Percentiles rank a stretch among this genome's conserved stretches.
These are phyloP conservation scores for Radiomyces spectabilis DNA, from an alignment of 192 early-diverging fungal species.

Conservation along the genomic window DNA sequence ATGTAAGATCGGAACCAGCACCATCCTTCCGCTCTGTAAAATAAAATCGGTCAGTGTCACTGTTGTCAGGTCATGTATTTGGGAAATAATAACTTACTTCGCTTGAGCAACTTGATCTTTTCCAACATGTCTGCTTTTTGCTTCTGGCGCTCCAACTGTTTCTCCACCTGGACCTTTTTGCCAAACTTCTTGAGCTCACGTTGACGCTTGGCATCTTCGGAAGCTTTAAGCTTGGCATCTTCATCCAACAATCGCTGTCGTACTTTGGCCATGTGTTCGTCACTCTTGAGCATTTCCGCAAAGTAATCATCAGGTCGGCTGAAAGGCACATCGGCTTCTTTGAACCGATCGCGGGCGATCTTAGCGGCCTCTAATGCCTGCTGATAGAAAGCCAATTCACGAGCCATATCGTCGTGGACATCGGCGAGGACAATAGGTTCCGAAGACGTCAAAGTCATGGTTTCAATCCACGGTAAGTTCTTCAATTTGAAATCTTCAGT, in stretches of 20 bases:
- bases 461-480: conserved; percentile 64
- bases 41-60: not conserved
- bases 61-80: not conserved
- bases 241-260: conserved; percentile 84
- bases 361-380: conserved; percentile 80
- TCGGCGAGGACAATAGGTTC: conserved; percentile 47
- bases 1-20: conserved; percentile 28
- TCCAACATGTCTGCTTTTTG: conserved; percentile 84
- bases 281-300: conserved; percentile 98
- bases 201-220: conserved; percentile 80
- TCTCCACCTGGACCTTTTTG: conserved; percentile 93
- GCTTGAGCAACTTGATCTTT: conserved; percentile 85
- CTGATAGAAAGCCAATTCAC: conserved; percentile 90
- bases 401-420: conserved; percentile 81
- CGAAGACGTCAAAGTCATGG: conserved; percentile 52
- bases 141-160: conserved; percentile 80
- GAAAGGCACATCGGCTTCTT: conserved; percentile 64
- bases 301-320: conserved; percentile 90
- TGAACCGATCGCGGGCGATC: conserved; percentile 53
- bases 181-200: conserved; percentile 95
- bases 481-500: conserved; percentile 53
- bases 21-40: conserved; percentile 46
- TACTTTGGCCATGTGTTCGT: conserved; percentile 83
- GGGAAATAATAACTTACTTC: conserved; percentile 51
- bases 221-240: conserved; percentile 64